A percentile compares a stretch with the other conserved stretches of the same genome.
phyloP scores from a whole-genome alignment of 2,329 filamentous ascomycete species.

The Elsinoe batatas region DNA sequence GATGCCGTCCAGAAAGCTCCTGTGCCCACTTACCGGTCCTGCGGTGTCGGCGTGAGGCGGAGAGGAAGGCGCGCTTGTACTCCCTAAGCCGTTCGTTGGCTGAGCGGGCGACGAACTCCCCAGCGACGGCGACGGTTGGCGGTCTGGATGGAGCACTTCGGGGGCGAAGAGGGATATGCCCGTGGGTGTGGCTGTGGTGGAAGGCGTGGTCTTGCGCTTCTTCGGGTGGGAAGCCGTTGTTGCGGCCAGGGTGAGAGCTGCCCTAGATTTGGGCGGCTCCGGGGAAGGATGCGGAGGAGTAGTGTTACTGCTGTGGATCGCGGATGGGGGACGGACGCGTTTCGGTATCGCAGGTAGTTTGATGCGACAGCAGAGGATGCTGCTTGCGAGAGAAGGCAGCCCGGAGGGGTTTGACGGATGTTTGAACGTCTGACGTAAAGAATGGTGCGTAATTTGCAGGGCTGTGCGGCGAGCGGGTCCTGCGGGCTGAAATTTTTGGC shows the following conservation, averaged over 20 bases:
- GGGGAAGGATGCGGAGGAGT: neutral
- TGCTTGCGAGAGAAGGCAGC: neutral
- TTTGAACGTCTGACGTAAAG: slow-evolving; percentile 7
- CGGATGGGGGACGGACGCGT: too few relatives aligned
- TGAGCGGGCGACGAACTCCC: slow-evolving; percentile 20
- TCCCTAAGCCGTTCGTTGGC: slow-evolving; percentile 29
- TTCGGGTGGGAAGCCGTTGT: slow-evolving; percentile 26
- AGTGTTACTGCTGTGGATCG: neutral
- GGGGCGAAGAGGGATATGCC: slow-evolving; percentile 15
- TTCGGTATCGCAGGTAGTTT: too few relatives aligned
- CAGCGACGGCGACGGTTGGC: slow-evolving; percentile 16
- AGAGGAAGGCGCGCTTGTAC: slow-evolving; percentile 36
- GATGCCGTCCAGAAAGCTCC: slow-evolving; percentile 6
- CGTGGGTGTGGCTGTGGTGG: neutral
- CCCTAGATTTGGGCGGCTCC: slow-evolving; percentile 16
- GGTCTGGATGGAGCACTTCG: slow-evolving; percentile 16
- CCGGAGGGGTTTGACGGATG: neutral
- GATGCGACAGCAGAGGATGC: neutral
- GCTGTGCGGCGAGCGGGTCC: neutral
- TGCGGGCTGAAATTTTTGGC: slow-evolving; percentile 6
- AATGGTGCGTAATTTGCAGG: slow-evolving; percentile 5
- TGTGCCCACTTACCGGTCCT: neutral
- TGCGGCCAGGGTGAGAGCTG: slow-evolving; percentile 16
- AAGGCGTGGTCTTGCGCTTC: slow-evolving; percentile 36
- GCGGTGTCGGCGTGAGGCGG: slow-evolving; percentile 29